Base-by-base conservation (phyloP, 78 protist species). In the Polysphondylium violaceum region DNA sequence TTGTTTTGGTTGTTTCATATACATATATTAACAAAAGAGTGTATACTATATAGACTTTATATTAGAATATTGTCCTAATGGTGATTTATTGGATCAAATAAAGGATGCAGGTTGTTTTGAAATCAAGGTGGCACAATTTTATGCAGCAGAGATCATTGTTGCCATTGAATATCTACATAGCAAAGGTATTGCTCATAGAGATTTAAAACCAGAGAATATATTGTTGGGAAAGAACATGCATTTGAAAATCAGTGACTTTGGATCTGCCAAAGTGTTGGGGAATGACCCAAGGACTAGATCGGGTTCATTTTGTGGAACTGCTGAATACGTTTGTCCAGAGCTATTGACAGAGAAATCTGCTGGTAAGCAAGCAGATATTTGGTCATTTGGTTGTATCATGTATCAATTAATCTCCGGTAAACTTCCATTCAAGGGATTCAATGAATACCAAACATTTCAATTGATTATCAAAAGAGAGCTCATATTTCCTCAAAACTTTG, bases 301-400 rank as follows among this genome's bases (percentile, higher is more conserved):
- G 14, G 94, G 81, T n/a, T 73, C 85, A 9, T 88, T 88, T 38
- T 76, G 87, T 67, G 94, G 94, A 8, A 88, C 94, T 6, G 98
- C 98, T 0, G 97, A 97, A 89, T 98, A 97, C 85, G 98, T 97
- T 5, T 76, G 97, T 19, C 99, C 99, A 1, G 98, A 97, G 55
- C 6, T 96, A 53, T 75, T 96, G 51, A 83, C 74, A 14, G 87
- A 81, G 47, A 74, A 64, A 74, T 69, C 43, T 2, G 85, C 93
- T 27, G 86, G 77, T 19, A 86, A 31, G 12, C n/a, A 61, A 19
- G 87, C 97, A 12, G 99, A 97, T 51, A 36, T 96, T 38, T 97
- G 99, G 99, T 93, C 97, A 17, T 74, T 88, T 35, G 99, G 98
- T 5, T 97, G 99, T 76, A 73, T 96, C 21, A 3, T 97, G 33